Percentiles rank a stretch among this genome's conserved stretches.
These are phyloP conservation scores for Penicillium polonicum DNA, from an alignment of 2,329 filamentous ascomycete species.

Conservation along the genomic window DNA sequence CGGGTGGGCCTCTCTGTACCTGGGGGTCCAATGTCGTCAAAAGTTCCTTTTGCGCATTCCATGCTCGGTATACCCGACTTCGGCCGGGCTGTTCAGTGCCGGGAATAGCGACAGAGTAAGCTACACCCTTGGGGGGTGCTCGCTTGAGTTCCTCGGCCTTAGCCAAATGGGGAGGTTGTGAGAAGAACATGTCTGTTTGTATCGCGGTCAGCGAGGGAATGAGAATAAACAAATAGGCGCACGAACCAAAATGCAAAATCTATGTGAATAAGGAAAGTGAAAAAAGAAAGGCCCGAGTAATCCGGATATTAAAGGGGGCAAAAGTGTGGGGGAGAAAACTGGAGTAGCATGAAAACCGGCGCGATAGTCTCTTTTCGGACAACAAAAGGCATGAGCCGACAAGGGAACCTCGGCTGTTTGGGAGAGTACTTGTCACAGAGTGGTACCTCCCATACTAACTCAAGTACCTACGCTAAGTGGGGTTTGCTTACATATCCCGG, in stretches of 20 bases:
- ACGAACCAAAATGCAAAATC: neutral
- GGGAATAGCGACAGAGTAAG: slow-evolving; percentile 75
- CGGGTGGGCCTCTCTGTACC: slow-evolving; percentile 35
- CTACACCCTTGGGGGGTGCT: slow-evolving; percentile 69
- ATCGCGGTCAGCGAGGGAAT: neutral
- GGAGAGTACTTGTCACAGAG: slow-evolving; percentile 8
- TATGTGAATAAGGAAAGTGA: neutral
- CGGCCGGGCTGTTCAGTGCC: slow-evolving; percentile 72
- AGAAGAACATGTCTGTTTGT: slow-evolving; percentile 37
- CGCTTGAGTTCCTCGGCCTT: slow-evolving; percentile 53
- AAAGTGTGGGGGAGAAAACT: slow-evolving; percentile 15
- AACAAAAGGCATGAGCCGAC: slow-evolving; percentile 8
- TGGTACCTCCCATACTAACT: neutral
- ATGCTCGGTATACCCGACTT: slow-evolving; percentile 78
- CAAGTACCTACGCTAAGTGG: slow-evolving; percentile 14
- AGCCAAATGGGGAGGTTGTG: slow-evolving; percentile 35
- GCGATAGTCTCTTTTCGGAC: slow-evolving; percentile 16
- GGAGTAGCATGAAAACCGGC: slow-evolving; percentile 21
- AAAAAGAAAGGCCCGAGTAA: slow-evolving; percentile 43
- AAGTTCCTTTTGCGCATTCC: slow-evolving; percentile 70
- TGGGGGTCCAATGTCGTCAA: slow-evolving; percentile 70
- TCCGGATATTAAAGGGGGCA: slow-evolving; percentile 9
- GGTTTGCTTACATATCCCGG: neutral
- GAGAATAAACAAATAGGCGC: neutral
- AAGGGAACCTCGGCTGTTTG: slow-evolving; percentile 20